Percentiles rank a stretch among this genome's conserved stretches.
phyloP scores from a whole-genome alignment of 495 filamentous ascomycete species.

The Cladorrhinum samala region DNA sequence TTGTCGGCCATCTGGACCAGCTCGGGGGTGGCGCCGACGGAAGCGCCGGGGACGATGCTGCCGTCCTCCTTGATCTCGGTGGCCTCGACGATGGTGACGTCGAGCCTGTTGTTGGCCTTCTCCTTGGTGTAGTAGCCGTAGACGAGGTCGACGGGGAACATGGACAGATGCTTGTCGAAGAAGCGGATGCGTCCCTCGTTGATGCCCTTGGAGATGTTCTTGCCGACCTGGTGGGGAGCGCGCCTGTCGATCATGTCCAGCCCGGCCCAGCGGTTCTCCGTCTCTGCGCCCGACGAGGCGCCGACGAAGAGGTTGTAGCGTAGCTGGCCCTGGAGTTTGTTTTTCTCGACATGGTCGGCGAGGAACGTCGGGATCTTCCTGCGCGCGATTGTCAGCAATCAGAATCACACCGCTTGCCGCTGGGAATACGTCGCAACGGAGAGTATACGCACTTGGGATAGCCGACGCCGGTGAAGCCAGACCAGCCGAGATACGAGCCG shows the following conservation, averaged over 20 bases:
- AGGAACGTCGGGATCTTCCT: constrained; percentile 81
- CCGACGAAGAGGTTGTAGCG: constrained; percentile 86
- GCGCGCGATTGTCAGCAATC: constrained; percentile 11
- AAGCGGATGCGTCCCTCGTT: constrained; percentile 86
- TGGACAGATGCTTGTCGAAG: constrained; percentile 88
- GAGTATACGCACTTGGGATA: constrained; percentile 68
- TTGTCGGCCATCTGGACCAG: constrained; percentile 86
- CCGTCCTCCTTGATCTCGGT: constrained; percentile 89
- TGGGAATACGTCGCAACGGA: background rate
- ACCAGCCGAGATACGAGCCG: constrained; percentile 81
- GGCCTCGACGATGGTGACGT: constrained; percentile 82
- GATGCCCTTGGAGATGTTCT: constrained; percentile 85
- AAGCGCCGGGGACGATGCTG: constrained; percentile 82
- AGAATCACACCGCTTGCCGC: background rate
- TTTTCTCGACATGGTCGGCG: constrained; percentile 86
- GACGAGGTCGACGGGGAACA: constrained; percentile 86
- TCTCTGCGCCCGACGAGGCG: constrained; percentile 82
- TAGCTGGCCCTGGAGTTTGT: constrained; percentile 74
- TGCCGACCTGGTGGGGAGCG: constrained; percentile 84
- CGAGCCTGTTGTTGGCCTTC: constrained; percentile 63
- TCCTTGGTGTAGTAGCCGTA: constrained; percentile 78
- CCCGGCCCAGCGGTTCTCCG: constrained; percentile 82
- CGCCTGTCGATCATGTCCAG: constrained; percentile 87
- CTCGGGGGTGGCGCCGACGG: constrained; percentile 80
- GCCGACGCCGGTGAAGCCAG: constrained; percentile 85